Evolutionary conservation across 2,329 filamentous ascomycete genomes (phyloP).

Genomic region (Myrmaecium sp.): DNA sequence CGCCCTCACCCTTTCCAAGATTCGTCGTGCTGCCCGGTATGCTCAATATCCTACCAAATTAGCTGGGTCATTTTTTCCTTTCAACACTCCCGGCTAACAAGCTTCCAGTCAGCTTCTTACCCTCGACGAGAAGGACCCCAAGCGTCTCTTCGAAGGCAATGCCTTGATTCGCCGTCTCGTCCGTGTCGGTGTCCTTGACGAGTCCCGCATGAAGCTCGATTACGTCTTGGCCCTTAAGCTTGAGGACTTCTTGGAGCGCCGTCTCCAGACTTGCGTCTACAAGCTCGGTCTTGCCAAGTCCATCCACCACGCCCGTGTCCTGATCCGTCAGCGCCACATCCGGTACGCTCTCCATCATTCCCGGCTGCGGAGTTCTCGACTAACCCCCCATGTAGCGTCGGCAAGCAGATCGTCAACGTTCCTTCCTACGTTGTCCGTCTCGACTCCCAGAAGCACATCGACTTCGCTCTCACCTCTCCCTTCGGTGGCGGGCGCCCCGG

Average conservation of each 20-base stretch:
- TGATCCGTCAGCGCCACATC: constrained; percentile 99
- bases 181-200: constrained; percentile 97
- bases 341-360: constrained; percentile 31
- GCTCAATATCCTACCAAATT: constrained; percentile 14
- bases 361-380: not conserved
- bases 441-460: constrained; percentile 99
- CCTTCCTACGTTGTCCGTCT: constrained; percentile 99
- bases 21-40: constrained; percentile 99
- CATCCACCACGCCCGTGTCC: constrained; percentile 98
- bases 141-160: constrained; percentile 99
- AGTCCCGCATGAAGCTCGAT: constrained; percentile 99
- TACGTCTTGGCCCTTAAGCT: constrained; percentile 98
- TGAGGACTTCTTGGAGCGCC: constrained; percentile 99
- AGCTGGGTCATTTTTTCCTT: too few species aligned
- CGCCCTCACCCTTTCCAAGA: constrained; percentile 98
- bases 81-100: constrained; percentile 8
- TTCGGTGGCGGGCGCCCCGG: constrained; percentile 94
- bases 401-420: constrained; percentile 99
- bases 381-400: constrained; percentile 43
- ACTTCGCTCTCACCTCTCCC: constrained; percentile 94
- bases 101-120: constrained; percentile 95
- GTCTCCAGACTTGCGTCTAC: constrained; percentile 99
- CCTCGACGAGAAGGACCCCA: constrained; percentile 99
- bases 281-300: constrained; percentile 99
- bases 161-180: constrained; percentile 99